Base-by-base conservation (phyloP, 257 asterid species). In the Paraleonurus japonicus region DNA sequence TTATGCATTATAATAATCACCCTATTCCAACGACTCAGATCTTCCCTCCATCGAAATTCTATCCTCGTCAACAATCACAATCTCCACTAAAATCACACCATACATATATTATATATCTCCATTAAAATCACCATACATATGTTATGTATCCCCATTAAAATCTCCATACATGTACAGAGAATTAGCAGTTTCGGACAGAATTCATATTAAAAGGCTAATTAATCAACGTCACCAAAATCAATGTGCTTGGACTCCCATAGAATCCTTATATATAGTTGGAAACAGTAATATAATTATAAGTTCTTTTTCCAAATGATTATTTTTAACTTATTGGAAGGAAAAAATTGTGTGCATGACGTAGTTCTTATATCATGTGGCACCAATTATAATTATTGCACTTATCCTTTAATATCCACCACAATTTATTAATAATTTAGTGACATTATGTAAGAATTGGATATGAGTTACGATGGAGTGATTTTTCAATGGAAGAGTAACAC, bases 171-270 rank as follows among this genome's bases (percentile, higher is more conserved):
- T n/a, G n/a, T n/a, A n/a, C n/a, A n/a, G n/a, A n/a, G n/a, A n/a
- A n/a, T n/a, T n/a, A n/a, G n/a, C n/a, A n/a, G n/a, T 26, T 26
- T 26, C 28, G 28, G 28, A 26, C 3, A 26, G 28, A 26, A 7
- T 7, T 35, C 43, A 35, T 35, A 35, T 35, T 7, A 35, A 47
- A 45, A 19, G 11, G 24, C 50, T 24, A 35, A 19, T 27, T 27
- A 30, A 58, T 27, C 19, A 28, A 48, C 20, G 41, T 17, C 50
- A 27, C 8, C 50, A 0, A 16, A 60, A 72, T 63, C 55, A 13
- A 13, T n/a, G 69, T 22, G 65, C 37, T 32, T 9, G 48, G n/a
- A n/a, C n/a, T 41, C 73, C 78, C 53, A 57, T 24, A 26, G 78
- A 65, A 54, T 48, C 2, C 20, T 45, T 45, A n/a, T 32, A 5